Evolutionary conservation across 1,284 basidiomycete species (phyloP).

Genomic region (Ceratorhiza oryzae-sativae): DNA sequence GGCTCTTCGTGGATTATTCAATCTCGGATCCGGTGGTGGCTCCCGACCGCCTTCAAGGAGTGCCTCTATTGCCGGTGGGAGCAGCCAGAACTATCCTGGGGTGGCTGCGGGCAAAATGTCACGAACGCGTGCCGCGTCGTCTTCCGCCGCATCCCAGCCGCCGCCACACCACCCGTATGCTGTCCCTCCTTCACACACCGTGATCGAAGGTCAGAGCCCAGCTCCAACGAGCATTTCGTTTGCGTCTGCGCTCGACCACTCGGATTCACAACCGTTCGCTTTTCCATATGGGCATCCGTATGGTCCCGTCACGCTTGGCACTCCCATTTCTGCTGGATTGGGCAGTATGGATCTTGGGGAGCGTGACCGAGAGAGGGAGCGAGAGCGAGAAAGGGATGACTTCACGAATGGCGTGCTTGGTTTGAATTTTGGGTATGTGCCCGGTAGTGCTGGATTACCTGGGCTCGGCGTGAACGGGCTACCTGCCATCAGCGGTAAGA

Average conservation of each 20-base stretch:
- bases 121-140: neutral
- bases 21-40: slow-evolving; percentile 8
- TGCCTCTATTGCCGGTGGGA: neutral
- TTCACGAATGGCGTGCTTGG: neutral
- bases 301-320: slow-evolving; percentile 21
- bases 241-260: slow-evolving; percentile 8
- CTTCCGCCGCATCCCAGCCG: neutral
- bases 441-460: slow-evolving; percentile 1
- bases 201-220: slow-evolving; percentile 7
- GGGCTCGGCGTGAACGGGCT: neutral
- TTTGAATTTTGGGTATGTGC: slow-evolving; percentile 1
- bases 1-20: slow-evolving; percentile 27
- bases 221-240: slow-evolving; percentile 18
- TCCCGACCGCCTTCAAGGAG: slow-evolving; percentile 30
- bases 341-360: slow-evolving; percentile 35
- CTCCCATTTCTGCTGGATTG: slow-evolving; percentile 34
- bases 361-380: slow-evolving; percentile 14
- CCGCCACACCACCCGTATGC: slow-evolving; percentile 10
- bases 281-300: neutral
- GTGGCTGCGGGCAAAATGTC: neutral
- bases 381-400: slow-evolving; percentile 4
- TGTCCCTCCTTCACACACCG: neutral
- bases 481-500: slow-evolving; percentile 2
- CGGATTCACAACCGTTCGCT: neutral
- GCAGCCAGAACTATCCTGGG: neutral